Conservation (phyloP, 345 rosid species). For the Gossypium mustelinum region DNA sequence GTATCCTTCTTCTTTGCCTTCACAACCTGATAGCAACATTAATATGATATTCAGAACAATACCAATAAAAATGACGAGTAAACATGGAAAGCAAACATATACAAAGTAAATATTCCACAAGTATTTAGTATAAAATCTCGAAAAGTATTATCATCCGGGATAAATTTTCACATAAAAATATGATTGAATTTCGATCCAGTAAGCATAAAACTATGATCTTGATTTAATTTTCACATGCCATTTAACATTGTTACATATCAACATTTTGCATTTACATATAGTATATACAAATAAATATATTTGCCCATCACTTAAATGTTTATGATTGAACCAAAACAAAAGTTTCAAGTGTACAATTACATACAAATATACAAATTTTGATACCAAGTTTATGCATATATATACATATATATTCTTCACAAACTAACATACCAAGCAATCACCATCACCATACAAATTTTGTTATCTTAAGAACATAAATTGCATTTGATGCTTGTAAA, state of each 20-base stretch:
- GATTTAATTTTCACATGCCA: too few relatives aligned
- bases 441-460: background rate
- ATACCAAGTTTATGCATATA: too few relatives aligned
- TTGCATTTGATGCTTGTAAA: background rate
- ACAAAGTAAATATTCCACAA: background rate
- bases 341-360: background rate
- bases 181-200: too few relatives aligned
- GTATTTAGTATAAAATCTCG: background rate
- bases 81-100: background rate
- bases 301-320: too few relatives aligned
- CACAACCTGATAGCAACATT: constrained; percentile 58
- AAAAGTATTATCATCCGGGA: background rate
- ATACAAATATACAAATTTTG: too few relatives aligned
- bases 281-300: too few relatives aligned
- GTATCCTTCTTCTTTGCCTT: constrained; percentile 91
- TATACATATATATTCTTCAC: background rate
- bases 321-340: too few relatives aligned
- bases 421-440: background rate
- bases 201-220: too few relatives aligned
- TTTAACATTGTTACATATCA: too few relatives aligned
- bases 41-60: constrained; percentile 14
- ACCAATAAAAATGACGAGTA: background rate
- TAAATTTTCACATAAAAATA: too few relatives aligned
- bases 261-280: too few relatives aligned
- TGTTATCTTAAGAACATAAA: background rate